Evolutionary conservation across 768 basidiomycete genomes (phyloP), one percentile per base, ranked within the genome.

Genomic region (Cubamyces lactineus): DNA sequence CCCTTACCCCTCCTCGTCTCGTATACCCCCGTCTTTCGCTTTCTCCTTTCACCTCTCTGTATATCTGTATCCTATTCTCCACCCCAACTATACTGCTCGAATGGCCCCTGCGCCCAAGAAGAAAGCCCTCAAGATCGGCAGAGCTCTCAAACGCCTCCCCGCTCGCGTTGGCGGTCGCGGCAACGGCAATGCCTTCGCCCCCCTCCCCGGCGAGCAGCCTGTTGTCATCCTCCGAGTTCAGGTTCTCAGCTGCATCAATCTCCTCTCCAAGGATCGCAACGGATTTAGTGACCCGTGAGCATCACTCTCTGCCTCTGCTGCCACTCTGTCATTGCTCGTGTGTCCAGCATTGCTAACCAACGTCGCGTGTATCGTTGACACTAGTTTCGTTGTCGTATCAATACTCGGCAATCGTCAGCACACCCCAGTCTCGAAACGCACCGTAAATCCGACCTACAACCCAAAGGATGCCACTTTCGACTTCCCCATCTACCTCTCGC

Each of bases 401-500:
- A 72, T 88, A 46, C 78, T 86, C 34, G 83, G 79, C 58, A 81
- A 78, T 2, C 79, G 86, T 11, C 79, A 85, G 38, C 83, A 87
- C 28, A 97, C 95, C 0, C 85, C 93, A 0, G 89, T 91, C 19
- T 75, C 83, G 26, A 95, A 91, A 71, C 84, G 86, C 51, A 89
- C 81, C 0, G 67, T 87, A 21, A 88, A 88, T 65, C 95, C 94
- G 4, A 71, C 76, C 1, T 96, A 84, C 64, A 66, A 78, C 0
- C 63, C 86, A 12, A 86, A 86, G 62, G 86, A 90, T 67, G 87
- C 92, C 12, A 95, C 93, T 0, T 98, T 95, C 72, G 92, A 96
- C 61, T 93, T 96, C 67, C 91, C 94, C 0, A 80, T 97, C 17
- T 92, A 90, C 67, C 79, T 89, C 17, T 89, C 87, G 16, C 81